Base-by-base conservation (phyloP, 2,329 filamentous ascomycete genomes). In the Xylaria sp. region DNA sequence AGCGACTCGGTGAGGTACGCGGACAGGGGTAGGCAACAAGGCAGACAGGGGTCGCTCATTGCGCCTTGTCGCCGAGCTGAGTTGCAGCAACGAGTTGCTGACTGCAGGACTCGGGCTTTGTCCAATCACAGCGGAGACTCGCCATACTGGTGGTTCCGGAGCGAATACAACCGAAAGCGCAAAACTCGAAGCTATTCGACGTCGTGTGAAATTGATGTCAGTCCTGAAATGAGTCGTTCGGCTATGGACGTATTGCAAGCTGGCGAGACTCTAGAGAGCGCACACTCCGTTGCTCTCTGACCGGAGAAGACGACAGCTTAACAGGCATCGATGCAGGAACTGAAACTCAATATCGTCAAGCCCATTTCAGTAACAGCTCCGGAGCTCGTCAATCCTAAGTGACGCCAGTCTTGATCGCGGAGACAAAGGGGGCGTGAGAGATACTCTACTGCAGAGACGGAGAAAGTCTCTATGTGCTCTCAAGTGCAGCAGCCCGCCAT, bases 21-120 rank as follows among this genome's bases (percentile, higher is more conserved):
- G 49, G 54, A 47, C 60, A 67, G 53, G 65, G 62, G 63, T 69
- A 75, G 74, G 74, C 74, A 75, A 75, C 73, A 76, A 76, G 74
- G 74, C 74, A 75, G 73, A 75, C 70, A 69, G 63, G 71, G 63
- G 69, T 67, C 65, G 50, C 61, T 61, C 70, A 74, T 69, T 73
- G 68, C 69, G 73, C 72, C 72, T 74, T 70, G 69, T 72, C 49
- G 66, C 66, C 67, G 67, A 74, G 72, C 73, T 75, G 72, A 73
- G 70, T 69, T 69, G 69, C 68, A 72, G 69, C 64, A 61, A 66
- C 59, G 67, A 57, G 47, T 73, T 73, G 72, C 73, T 74, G 72
- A 74, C 73, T 73, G 73, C 73, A 74, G 71, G 71, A 73, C 68
- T 74, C 72, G 73, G 64, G 73, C 67, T 67, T 68, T 33, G 57